phyloP scores from a whole-genome alignment of 2,329 filamentous ascomycete genomes.

The Trichophyton benhamiae region DNA sequence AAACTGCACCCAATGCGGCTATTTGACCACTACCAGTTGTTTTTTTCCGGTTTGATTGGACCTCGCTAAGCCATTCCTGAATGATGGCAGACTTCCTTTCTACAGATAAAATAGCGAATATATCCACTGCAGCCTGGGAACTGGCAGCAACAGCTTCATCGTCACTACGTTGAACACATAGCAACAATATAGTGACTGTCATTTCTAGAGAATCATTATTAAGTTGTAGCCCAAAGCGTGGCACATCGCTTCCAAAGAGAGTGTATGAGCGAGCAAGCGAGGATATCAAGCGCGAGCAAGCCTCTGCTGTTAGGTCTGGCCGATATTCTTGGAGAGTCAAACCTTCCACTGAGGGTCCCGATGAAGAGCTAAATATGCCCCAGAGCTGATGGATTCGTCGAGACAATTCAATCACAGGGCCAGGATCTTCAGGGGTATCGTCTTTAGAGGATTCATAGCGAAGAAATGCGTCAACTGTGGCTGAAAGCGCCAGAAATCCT shows the following conservation, averaged over 20 bases:
- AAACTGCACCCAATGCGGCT: conserved; percentile 30
- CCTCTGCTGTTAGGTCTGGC: conserved; percentile 33
- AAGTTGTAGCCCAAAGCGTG: conserved; percentile 9
- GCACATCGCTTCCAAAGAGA: not conserved
- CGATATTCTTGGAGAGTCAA: conserved; percentile 29
- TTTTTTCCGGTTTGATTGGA: conserved; percentile 25
- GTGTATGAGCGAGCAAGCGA: conserved; percentile 25
- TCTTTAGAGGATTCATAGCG: conserved; percentile 12
- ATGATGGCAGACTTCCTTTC: conserved; percentile 25
- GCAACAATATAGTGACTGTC: conserved; percentile 24
- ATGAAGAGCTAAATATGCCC: conserved; percentile 26
- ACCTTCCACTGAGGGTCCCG: conserved; percentile 26
- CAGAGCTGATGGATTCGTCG: conserved; percentile 24
- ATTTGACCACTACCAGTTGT: conserved; percentile 34
- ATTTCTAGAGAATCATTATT: conserved; percentile 19
- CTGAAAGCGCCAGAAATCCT: conserved; percentile 30
- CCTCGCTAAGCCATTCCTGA: conserved; percentile 29
- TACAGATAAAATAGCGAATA: conserved; percentile 28
- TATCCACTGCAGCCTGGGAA: conserved; percentile 28
- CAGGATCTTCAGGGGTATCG: conserved; percentile 16
- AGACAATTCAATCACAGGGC: conserved; percentile 16
- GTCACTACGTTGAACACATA: conserved; percentile 30
- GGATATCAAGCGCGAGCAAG: conserved; percentile 27
- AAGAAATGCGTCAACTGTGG: conserved; percentile 26
- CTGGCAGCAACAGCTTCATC: conserved; percentile 31